These are phyloP conservation scores for Cryptosporidium ubiquitum DNA, from an alignment of 169 alveolate species.

Conservation along the genomic window DNA sequence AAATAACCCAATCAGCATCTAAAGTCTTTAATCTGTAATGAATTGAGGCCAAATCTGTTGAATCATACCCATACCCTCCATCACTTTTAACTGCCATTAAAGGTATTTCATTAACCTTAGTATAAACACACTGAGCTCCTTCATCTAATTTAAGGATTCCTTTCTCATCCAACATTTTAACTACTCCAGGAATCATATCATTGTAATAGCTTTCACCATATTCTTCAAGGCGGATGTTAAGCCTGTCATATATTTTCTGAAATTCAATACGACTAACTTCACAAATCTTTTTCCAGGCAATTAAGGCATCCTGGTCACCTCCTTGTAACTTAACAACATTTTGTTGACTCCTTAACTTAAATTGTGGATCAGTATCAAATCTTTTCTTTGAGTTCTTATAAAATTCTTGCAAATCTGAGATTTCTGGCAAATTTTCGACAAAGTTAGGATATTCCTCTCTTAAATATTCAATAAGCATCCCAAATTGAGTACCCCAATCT, in stretches of 20 bases:
- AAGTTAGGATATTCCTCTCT: constrained; percentile 91
- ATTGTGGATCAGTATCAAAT: constrained; percentile 90
- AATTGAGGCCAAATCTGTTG: constrained; percentile 98
- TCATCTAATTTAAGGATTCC: constrained; percentile 88
- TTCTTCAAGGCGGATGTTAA: constrained; percentile 88
- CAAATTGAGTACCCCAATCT: constrained; percentile 99
- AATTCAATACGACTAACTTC: constrained; percentile 89
- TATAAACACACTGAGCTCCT: constrained; percentile 94
- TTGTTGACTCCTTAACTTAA: constrained; percentile 86
- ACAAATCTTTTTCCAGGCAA: constrained; percentile 91
- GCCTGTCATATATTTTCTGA: constrained; percentile 87
- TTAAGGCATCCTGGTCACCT: constrained; percentile 85
- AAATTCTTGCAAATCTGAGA: constrained; percentile 93
- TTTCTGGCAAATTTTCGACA: constrained; percentile 89
- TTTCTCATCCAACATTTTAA: constrained; percentile 84
- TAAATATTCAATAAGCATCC: constrained; percentile 96
- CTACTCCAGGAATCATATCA: constrained; percentile 87
- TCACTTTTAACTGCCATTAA: constrained; percentile 95
- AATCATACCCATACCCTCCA: constrained; percentile 98
- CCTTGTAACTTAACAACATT: constrained; percentile 90
- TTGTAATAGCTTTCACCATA: constrained; percentile 96
- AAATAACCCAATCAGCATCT: constrained; percentile 91
- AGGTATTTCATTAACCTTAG: constrained; percentile 86
- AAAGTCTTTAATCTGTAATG: constrained; percentile 84
- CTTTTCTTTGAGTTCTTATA: constrained; percentile 93